Percentiles rank a stretch among this genome's conserved stretches.
These are phyloP conservation scores for Rhodotorula mucilaginosa DNA, from an alignment of 1,284 basidiomycete genomes.

Conservation along the genomic window DNA sequence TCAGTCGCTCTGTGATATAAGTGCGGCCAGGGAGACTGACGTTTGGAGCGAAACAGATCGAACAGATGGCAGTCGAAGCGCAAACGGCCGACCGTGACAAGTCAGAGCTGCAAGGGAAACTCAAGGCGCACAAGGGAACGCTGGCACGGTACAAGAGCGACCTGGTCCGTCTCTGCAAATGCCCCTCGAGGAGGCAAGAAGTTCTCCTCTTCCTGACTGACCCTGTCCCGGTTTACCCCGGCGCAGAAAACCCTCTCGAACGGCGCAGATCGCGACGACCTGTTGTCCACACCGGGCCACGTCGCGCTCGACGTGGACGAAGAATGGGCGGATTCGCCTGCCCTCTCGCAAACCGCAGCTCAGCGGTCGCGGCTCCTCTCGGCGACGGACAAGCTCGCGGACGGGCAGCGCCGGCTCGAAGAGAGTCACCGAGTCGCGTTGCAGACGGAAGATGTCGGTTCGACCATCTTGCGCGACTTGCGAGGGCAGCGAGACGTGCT, in stretches of 20 bases:
- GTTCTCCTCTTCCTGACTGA: not conserved
- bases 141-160: conserved; percentile 74
- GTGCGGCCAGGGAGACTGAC: not conserved
- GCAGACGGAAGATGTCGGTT: conserved; percentile 93
- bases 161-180: conserved; percentile 54
- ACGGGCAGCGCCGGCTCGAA: conserved; percentile 64
- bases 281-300: conserved; percentile 46
- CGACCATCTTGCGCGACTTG: conserved; percentile 84
- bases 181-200: not conserved
- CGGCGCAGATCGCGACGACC: conserved; percentile 52
- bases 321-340: conserved; percentile 54
- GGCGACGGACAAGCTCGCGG: conserved; percentile 50
- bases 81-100: conserved; percentile 77
- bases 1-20: not conserved
- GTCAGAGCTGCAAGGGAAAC: conserved; percentile 67
- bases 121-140: conserved; percentile 68
- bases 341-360: conserved; percentile 52
- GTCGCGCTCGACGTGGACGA: conserved; percentile 65
- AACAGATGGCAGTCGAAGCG: conserved; percentile 99
- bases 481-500: conserved; percentile 90
- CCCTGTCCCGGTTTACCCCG: not conserved
- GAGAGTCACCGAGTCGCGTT: conserved; percentile 89
- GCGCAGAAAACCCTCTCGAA: conserved; percentile 51
- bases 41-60: conserved; percentile 59
- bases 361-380: conserved; percentile 73